These are phyloP conservation scores for Russula virescens DNA, from an alignment of 768 basidiomycete genomes.

Conservation along the genomic window DNA sequence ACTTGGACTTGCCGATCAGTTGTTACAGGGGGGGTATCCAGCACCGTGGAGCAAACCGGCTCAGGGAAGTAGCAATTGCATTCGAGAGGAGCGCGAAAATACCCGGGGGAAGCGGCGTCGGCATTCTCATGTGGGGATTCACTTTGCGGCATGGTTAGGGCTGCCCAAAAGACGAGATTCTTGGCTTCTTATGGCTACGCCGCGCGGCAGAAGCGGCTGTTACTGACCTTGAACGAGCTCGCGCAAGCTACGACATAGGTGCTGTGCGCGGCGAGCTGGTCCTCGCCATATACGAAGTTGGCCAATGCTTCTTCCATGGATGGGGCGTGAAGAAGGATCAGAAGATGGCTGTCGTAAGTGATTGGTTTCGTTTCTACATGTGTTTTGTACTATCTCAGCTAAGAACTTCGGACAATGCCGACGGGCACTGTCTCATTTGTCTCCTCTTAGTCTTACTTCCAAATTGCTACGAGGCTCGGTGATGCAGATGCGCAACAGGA, in stretches of 20 bases:
- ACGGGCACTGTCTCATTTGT: not conserved
- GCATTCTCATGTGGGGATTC: slow-evolving; percentile 92
- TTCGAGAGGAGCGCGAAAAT: slow-evolving; percentile 74
- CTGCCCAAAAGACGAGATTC: slow-evolving; percentile 67
- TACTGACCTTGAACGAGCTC: slow-evolving; percentile 62
- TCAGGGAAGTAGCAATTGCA: slow-evolving; percentile 60
- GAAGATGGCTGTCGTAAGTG: slow-evolving; percentile 79
- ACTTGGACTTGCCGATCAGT: slow-evolving; percentile 50
- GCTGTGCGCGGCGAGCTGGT: slow-evolving; percentile 71
- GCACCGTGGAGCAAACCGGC: slow-evolving; percentile 68
- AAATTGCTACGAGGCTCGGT: slow-evolving; percentile 75
- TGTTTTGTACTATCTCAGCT: not conserved
- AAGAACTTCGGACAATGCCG: no score
- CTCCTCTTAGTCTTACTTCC: slow-evolving; percentile 63
- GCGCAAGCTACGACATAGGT: slow-evolving; percentile 46
- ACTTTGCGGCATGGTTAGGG: slow-evolving; percentile 88
- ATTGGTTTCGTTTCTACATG: not conserved
- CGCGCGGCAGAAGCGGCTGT: slow-evolving; percentile 79
- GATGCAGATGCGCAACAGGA: slow-evolving; percentile 85
- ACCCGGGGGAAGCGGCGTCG: slow-evolving; percentile 76
- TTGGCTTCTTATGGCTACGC: slow-evolving; percentile 77
- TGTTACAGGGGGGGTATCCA: slow-evolving; percentile 70
- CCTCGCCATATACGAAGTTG: slow-evolving; percentile 87
- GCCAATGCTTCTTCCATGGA: slow-evolving; percentile 87
- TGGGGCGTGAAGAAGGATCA: slow-evolving; percentile 87